Conservation (phyloP, 225 moss, liverwort and hornwort genomes). For the Ulota crispa region DNA sequence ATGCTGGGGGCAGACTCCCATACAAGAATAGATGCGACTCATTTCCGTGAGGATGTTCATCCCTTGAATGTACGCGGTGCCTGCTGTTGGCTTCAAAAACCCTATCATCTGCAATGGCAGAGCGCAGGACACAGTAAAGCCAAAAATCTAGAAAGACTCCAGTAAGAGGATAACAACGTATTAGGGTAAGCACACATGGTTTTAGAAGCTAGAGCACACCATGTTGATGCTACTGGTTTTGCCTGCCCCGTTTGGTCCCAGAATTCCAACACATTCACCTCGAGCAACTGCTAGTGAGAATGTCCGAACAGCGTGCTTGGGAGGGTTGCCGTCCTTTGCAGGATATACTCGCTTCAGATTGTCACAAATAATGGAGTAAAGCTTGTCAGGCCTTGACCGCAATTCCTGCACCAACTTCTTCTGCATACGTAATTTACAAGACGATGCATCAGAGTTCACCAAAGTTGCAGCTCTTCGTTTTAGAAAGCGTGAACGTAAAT, state of each 20-base stretch:
- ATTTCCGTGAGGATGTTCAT: conserved; percentile 78
- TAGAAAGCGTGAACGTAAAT: neutral
- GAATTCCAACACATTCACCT: conserved; percentile 83
- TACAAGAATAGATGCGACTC: conserved; percentile 75
- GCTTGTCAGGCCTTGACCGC: conserved; percentile 35
- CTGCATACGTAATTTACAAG: conserved; percentile 30
- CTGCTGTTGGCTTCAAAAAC: conserved; percentile 75
- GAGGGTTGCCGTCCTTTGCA: conserved; percentile 70
- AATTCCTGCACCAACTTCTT: conserved; percentile 65
- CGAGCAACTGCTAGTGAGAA: conserved; percentile 72
- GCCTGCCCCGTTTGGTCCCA: conserved; percentile 91
- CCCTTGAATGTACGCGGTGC: conserved; percentile 77
- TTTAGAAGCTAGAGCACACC: conserved; percentile 32
- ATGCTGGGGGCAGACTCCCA: conserved; percentile 97
- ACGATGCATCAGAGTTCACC: neutral
- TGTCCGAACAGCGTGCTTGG: conserved; percentile 68
- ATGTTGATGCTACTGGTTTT: conserved; percentile 92
- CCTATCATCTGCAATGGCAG: conserved; percentile 77
- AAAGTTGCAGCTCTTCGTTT: neutral
- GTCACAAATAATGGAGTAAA: conserved; percentile 74
- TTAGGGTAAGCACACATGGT: neutral
- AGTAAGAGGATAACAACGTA: neutral
- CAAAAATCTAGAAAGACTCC: neutral
- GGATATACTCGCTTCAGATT: conserved; percentile 73
- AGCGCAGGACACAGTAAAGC: neutral